Evolutionary conservation across 441 rosid species (phyloP).

Genomic region (Mallotus japonicus): DNA sequence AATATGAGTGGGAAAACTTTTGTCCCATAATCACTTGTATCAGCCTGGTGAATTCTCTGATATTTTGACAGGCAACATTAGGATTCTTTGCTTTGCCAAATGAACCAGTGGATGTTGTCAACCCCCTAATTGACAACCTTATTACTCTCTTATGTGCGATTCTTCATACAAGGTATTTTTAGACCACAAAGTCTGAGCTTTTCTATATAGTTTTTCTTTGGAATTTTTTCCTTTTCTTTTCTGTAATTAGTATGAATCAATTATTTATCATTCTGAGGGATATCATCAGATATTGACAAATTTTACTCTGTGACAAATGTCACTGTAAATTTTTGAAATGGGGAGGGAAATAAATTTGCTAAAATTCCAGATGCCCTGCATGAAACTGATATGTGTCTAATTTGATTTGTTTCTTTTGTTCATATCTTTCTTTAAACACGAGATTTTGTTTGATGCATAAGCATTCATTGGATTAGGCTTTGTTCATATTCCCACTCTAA

Average conservation of each 20-base stretch:
- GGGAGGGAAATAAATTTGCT: neutral
- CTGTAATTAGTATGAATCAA: neutral
- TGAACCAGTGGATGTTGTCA: constrained; percentile 87
- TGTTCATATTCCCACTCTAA: constrained; percentile 30
- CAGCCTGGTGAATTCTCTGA: constrained; percentile 17
- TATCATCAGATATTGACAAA: neutral
- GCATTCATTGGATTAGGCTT: constrained; percentile 10
- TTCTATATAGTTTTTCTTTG: constrained; percentile 12
- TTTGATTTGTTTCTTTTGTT: neutral
- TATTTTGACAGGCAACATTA: constrained; percentile 79
- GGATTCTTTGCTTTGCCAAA: constrained; percentile 95
- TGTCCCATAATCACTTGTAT: constrained; percentile 6
- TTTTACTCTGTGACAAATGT: neutral
- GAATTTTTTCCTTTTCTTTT: constrained; percentile 8
- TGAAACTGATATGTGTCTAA: neutral
- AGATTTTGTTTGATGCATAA: constrained; percentile 5
- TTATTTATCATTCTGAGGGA: neutral
- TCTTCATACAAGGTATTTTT: constrained; percentile 89
- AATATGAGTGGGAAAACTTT: neutral
- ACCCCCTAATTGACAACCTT: constrained; percentile 91
- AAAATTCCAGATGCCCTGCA: neutral
- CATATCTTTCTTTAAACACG: neutral
- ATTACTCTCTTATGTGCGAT: constrained; percentile 96
- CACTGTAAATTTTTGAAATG: neutral
- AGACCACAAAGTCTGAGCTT: constrained; percentile 15